These are phyloP conservation scores for Luzula sylvatica DNA, from an alignment of 176 grass and related monocot genomes.

Conservation along the genomic window DNA sequence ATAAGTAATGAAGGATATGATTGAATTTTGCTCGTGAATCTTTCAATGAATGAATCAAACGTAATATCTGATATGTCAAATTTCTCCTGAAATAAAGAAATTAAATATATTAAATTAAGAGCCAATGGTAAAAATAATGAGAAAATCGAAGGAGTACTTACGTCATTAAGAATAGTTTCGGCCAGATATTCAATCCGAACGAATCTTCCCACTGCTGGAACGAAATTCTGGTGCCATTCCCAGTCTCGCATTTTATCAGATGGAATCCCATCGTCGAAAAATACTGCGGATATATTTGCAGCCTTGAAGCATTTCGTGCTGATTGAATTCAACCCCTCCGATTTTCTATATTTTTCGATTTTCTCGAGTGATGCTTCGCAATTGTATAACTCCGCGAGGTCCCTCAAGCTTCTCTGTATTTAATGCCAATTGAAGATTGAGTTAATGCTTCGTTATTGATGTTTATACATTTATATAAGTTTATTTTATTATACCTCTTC, in stretches of 20 bases:
- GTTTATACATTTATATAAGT: no score
- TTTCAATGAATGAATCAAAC: slow-evolving; percentile 68
- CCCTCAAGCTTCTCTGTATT: slow-evolving; percentile 83
- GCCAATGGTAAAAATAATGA: neutral
- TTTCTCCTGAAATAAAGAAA: slow-evolving; percentile 41
- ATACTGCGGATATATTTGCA: slow-evolving; percentile 62
- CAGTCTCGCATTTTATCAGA: slow-evolving; percentile 71
- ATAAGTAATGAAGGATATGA: slow-evolving; percentile 65
- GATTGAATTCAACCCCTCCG: slow-evolving; percentile 44
- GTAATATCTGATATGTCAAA: slow-evolving; percentile 61
- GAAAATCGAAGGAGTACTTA: slow-evolving; percentile 32
- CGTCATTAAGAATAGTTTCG: slow-evolving; percentile 83
- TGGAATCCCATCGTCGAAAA: slow-evolving; percentile 69
- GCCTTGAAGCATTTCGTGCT: slow-evolving; percentile 67
- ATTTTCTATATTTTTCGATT: slow-evolving; percentile 60
- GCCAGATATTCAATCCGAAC: slow-evolving; percentile 73
- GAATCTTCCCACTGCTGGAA: slow-evolving; percentile 58
- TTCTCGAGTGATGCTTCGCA: slow-evolving; percentile 49
- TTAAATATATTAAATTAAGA: neutral
- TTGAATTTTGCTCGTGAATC: slow-evolving; percentile 52
- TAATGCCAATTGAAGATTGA: neutral
- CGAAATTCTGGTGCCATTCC: slow-evolving; percentile 60
- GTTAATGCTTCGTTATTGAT: no score
- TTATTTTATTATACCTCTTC: no score
- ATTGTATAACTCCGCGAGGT: slow-evolving; percentile 58